Percentiles rank a stretch among this genome's conserved stretches.
These are phyloP conservation scores for Erodium maritimum DNA, from an alignment of 345 rosid species.

Conservation along the genomic window DNA sequence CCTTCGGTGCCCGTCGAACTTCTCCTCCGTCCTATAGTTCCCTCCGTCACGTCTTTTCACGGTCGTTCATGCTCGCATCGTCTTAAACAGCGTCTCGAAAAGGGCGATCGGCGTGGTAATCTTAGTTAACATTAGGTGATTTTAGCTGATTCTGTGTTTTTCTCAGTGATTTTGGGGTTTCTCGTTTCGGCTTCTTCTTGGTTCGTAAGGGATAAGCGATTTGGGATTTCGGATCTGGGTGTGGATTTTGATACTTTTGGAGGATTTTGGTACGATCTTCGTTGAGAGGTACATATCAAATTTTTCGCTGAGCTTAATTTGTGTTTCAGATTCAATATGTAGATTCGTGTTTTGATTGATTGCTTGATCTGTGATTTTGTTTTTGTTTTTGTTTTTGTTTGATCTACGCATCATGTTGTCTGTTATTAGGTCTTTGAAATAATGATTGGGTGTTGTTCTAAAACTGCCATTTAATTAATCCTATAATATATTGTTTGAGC, in stretches of 20 bases:
- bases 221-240: neutral
- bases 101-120: conserved; percentile 93
- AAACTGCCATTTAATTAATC: too few relatives aligned
- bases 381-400: neutral
- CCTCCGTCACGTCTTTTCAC: conserved; percentile 47
- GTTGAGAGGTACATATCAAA: neutral
- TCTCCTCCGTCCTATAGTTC: conserved; percentile 26
- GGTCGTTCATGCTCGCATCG: conserved; percentile 64
- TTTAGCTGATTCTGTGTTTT: neutral
- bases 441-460: too few relatives aligned
- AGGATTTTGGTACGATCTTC: neutral
- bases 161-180: neutral
- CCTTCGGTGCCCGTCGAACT: conserved; percentile 57
- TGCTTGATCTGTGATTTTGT: neutral
- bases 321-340: neutral
- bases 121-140: conserved; percentile 57
- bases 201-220: neutral
- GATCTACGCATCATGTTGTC: neutral
- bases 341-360: neutral
- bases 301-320: neutral
- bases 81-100: conserved; percentile 60
- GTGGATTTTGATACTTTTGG: neutral
- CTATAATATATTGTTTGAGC: too few relatives aligned
- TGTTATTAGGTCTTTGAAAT: too few relatives aligned
- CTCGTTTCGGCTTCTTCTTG: neutral